Evolutionary conservation across 306 rosid species (phyloP), one percentile per base, ranked within the genome.

Genomic region (Clitoria ternatea): DNA sequence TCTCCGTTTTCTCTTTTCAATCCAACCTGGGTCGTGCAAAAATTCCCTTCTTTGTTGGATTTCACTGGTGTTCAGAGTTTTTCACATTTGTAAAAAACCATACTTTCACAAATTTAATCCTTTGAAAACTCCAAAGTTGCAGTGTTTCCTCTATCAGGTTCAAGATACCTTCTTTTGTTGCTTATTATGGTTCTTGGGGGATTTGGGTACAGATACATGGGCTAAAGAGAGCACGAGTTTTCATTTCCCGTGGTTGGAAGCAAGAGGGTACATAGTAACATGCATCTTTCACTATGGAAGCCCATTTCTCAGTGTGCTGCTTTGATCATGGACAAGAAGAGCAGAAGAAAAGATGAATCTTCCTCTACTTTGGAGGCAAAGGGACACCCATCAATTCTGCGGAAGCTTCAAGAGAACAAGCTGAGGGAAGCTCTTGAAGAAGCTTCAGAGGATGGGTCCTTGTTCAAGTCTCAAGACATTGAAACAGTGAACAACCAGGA

Each of bases 281-380:
- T 94, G 97, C 97, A 87, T 91, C 86, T 94, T 52, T 91, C 97
- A 77, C 80, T 94, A 74, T 94, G 99, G 97, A 94, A 94, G 85
- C 97, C 96, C 30, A 91, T 94, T 77, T 84, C 96, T 55, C 99
- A 94, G 75, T 94, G 97, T 78, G 99, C 97, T 40, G 71, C 97
- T 70, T 74, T 94, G 75, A 57, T 94, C 66, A 70, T 86, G 96
- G 99, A 91, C 82, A 93, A 90, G 85, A 90, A 90, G 88, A 59
- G 86, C 78, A 83, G 82, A 65, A 83, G 74, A 65, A 85, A 77
- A 79, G 85, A 84, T 65, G 91, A 84, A 24, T n/a, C n/a, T n/a
- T n/a, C n/a, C n/a, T 89, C 98, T 0, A 35, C 37, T 12, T 73
- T 56, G 6, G 89, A 88, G 2, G 7, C 40, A 2, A 84, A 65